Evolutionary conservation across 257 asterid species (phyloP), one percentile per base, ranked within the genome.

Genomic region (Lycium barbarum): DNA sequence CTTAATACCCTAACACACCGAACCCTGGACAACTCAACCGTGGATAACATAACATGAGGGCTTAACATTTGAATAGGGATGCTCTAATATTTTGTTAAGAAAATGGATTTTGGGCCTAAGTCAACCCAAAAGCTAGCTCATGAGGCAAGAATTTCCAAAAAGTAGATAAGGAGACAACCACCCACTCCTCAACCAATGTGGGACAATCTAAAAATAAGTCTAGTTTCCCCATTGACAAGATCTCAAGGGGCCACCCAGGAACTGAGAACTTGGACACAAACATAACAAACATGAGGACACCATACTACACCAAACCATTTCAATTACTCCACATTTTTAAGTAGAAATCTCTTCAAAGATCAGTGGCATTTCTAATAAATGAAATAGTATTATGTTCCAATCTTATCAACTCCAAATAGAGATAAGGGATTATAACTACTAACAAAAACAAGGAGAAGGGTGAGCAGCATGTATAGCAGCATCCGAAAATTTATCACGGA

Each of bases 161-260:
- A 36, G 6, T 67, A 14, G n/a, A 67, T 67, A 67, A 35, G 74
- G 74, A 67, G 49, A 38, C 74, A 67, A 67, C 74, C 35, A 67
- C 74, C 10, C 12, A 35, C 45, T 35, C 12, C 47, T 67, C 74
- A 67, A 35, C 47, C 73, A 66, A 35, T 35, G 43, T 7, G 17
- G 17, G 7, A 26, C 9, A 59, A 12, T 10, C 72, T 26, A 13
- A 65, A 9, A 26, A 11, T 65, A 65, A 67, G 14, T 9, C n/a
- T 13, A 3, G 7, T 68, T 36, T 36, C 8, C 51, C 76, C 51
- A 7, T 68, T 36, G 76, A 68, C 22, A 36, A 6, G 26, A 68
- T 68, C 51, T 68, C 76, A 68, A 38, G 51, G 76, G 17, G 47
- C 73, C n/a, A 66, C 35, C 43, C 5, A 35, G 73, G 47, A 66